A percentile compares a stretch with the other conserved stretches of the same genome.
phyloP scores from a whole-genome alignment of 768 basidiomycete genomes.

The Pleurotus tuoliensis region DNA sequence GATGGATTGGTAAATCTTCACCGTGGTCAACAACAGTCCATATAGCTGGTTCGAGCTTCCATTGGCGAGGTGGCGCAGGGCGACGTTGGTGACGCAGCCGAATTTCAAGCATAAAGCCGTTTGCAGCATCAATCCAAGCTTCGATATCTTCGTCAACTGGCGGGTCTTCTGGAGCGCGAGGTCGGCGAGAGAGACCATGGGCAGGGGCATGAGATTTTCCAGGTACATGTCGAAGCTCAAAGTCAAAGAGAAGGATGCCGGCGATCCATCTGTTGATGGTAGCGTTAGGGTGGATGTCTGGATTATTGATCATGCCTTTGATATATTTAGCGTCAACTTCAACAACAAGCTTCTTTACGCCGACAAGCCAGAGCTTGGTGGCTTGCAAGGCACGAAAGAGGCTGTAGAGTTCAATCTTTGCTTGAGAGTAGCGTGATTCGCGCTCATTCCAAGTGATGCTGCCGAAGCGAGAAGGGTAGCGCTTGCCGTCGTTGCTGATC shows the following conservation, averaged over 20 bases:
- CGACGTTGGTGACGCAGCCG: neutral
- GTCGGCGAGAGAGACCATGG: constrained; percentile 3
- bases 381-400: constrained; percentile 21
- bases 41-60: neutral
- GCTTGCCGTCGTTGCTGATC: constrained; percentile 14
- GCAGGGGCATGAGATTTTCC: neutral
- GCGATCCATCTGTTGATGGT: constrained; percentile 8
- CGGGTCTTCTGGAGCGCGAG: neutral
- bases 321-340: constrained; percentile 30
- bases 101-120: constrained; percentile 2
- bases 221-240: neutral
- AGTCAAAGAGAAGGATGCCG: neutral
- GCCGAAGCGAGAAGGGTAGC: constrained; percentile 27
- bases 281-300: constrained; percentile 26
- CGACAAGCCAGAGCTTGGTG: constrained; percentile 17
- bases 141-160: neutral
- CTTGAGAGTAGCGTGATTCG: constrained; percentile 26
- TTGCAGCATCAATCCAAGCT: neutral
- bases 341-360: constrained; percentile 18
- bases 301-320: constrained; percentile 28
- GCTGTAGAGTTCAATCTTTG: constrained; percentile 31
- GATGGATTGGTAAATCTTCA: neutral
- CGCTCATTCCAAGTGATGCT: constrained; percentile 33
- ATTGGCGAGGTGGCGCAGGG: neutral
- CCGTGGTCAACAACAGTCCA: neutral